Evolutionary conservation across 768 basidiomycete genomes (phyloP).

Genomic region (Boletus vinaceobasis): DNA sequence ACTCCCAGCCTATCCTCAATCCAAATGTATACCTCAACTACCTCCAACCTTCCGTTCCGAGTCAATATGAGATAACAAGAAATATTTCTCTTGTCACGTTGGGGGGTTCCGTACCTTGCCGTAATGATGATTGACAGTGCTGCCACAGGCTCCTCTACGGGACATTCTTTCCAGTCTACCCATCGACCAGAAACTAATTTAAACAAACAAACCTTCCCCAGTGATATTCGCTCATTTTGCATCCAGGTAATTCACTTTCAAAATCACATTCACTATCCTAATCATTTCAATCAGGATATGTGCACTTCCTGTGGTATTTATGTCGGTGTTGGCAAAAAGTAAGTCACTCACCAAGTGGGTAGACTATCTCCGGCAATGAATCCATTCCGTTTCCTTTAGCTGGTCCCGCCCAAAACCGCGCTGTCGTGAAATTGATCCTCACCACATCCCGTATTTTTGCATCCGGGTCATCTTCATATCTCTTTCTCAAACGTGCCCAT

Average conservation of each 20-base stretch:
- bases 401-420: constrained; percentile 23
- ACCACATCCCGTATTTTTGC: constrained; percentile 19
- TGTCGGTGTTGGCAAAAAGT: constrained; percentile 21
- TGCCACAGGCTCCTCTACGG: constrained; percentile 22
- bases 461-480: constrained; percentile 29
- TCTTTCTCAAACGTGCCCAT: constrained; percentile 39
- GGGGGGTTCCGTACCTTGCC: constrained; percentile 2
- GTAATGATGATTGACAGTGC: not conserved
- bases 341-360: not conserved
- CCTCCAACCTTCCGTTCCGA: constrained; percentile 18
- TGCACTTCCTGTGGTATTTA: constrained; percentile 17
- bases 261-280: not conserved
- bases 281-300: constrained; percentile 10
- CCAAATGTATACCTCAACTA: constrained; percentile 27
- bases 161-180: constrained; percentile 26
- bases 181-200: constrained; percentile 21
- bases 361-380: not conserved
- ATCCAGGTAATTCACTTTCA: constrained; percentile 16
- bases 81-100: constrained; percentile 18
- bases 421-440: constrained; percentile 13
- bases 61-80: constrained; percentile 18
- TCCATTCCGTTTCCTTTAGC: constrained; percentile 3
- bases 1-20: constrained; percentile 14
- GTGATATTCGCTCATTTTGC: constrained; percentile 22
- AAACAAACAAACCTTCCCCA: constrained; percentile 9